Evolutionary conservation across 2,329 filamentous ascomycete species (phyloP).

Genomic region (Chaetomium sp.): DNA sequence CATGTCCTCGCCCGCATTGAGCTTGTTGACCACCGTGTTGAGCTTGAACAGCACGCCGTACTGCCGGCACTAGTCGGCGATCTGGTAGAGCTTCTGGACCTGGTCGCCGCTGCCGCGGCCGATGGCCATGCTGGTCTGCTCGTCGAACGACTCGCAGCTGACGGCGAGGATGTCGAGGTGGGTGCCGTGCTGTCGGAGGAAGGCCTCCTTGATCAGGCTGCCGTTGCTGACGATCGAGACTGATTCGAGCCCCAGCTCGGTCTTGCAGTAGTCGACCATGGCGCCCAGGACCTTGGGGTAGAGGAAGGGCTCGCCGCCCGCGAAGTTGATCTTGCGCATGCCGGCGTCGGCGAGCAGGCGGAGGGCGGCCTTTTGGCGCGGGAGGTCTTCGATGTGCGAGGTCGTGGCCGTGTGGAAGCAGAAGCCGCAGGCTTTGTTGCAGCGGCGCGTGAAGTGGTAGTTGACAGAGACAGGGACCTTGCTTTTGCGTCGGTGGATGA

Average conservation of each 20-base stretch:
- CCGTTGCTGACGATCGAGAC: slow-evolving; percentile 59
- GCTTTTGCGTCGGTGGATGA: background rate
- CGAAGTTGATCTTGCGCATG: slow-evolving; percentile 28
- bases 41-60: slow-evolving; percentile 58
- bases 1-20: slow-evolving; percentile 56
- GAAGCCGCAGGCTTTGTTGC: slow-evolving; percentile 48
- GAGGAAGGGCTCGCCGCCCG: slow-evolving; percentile 43
- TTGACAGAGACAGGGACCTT: slow-evolving; percentile 30
- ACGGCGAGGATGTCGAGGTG: slow-evolving; percentile 58
- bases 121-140: slow-evolving; percentile 53
- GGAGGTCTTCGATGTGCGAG: slow-evolving; percentile 46
- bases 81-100: slow-evolving; percentile 46
- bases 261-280: slow-evolving; percentile 52
- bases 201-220: slow-evolving; percentile 48
- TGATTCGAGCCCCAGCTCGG: slow-evolving; percentile 51
- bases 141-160: slow-evolving; percentile 57
- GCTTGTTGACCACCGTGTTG: slow-evolving; percentile 55
- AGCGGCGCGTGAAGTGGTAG: slow-evolving; percentile 30
- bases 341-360: slow-evolving; percentile 49
- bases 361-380: slow-evolving; percentile 49
- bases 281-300: slow-evolving; percentile 42
- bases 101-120: slow-evolving; percentile 54
- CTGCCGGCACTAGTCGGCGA: slow-evolving; percentile 50
- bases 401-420: slow-evolving; percentile 59
- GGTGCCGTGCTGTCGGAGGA: slow-evolving; percentile 45